Base-by-base conservation (phyloP, 345 rosid species). In the Eucalyptus tenuipes region DNA sequence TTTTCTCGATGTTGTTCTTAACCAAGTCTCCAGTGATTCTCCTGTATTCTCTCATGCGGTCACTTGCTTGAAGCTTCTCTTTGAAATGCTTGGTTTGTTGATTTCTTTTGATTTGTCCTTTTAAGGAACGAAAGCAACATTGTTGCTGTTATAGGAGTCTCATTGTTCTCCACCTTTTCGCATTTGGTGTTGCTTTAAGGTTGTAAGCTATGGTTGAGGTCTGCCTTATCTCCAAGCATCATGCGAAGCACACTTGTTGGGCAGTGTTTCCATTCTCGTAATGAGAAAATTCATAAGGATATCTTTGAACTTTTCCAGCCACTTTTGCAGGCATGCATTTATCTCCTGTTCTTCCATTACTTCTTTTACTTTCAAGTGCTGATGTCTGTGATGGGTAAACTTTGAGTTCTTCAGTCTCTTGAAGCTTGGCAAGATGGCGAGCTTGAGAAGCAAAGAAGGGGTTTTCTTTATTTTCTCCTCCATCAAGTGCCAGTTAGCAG, bases 341-440 rank as follows among this genome's bases (percentile, higher is more conserved):
- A 40, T 50, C n/a, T 52, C 50, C 48, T 29, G 40, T 81, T 22
- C 42, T 57, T 86, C 49, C 44, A 85, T 64, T 86, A 61, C 61
- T 88, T 55, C 53, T 89, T 91, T 53, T 50, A 18, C 59, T 47
- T 86, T 44, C 61, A 53, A 53, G 33, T 87, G 16, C 57, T 47
- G 33, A 85, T 79, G 45, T 49, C 75, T 84, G 47, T 87, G 50
- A 17, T 92, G 84, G 61, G 86, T 89, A 8, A 52, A 57, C 13
- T 80, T 48, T 64, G 59, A 44, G 57, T 48, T 90, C 45, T 93
- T 81, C 92, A 98, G 99, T 98, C 99, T 64, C 98, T 98, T 88
- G 99, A 97, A 93, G 97, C 99, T 47, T 93, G 97, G 96, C 97
- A 95, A 95, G 99, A 97, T 88, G 99, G 98, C 88, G 99, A 98